phyloP scores from a whole-genome alignment of 1,284 basidiomycete species.

The Dichomitus squalens region DNA sequence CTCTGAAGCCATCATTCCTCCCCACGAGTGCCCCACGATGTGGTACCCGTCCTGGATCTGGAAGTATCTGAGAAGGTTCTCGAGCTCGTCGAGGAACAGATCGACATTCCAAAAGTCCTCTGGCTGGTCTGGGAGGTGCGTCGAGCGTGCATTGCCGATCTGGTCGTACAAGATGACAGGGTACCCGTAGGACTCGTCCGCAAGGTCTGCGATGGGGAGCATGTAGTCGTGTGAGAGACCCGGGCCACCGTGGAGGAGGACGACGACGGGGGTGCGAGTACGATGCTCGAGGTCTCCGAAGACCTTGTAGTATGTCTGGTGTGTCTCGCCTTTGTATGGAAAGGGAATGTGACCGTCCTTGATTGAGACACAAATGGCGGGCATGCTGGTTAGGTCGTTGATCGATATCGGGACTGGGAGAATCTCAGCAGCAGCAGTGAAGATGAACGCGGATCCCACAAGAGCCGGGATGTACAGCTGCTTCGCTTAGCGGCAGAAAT shows the following conservation, averaged over 20 bases:
- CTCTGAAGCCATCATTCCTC: constrained; percentile 32
- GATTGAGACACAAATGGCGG: not conserved
- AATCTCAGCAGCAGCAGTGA: no score
- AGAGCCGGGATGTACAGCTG: no score
- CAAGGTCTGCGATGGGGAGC: constrained; percentile 28
- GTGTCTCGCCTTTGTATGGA: constrained; percentile 14
- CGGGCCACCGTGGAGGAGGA: constrained; percentile 29
- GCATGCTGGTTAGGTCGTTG: not conserved
- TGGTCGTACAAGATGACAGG: constrained; percentile 39
- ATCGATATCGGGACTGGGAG: no score
- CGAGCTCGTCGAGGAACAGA: constrained; percentile 37
- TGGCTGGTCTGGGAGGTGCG: constrained; percentile 32
- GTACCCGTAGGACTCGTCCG: constrained; percentile 21
- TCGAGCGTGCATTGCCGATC: constrained; percentile 34
- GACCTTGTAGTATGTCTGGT: constrained; percentile 22
- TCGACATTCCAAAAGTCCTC: constrained; percentile 32
- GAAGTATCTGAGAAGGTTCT: constrained; percentile 32
- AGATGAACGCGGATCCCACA: no score
- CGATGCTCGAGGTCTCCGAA: constrained; percentile 19
- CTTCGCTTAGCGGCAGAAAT: no score
- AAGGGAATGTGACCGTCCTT: constrained; percentile 18
- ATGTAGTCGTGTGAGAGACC: constrained; percentile 32
- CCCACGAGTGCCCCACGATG: constrained; percentile 38
- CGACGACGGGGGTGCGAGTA: constrained; percentile 20
- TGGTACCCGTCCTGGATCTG: constrained; percentile 29